A percentile compares a stretch with the other conserved stretches of the same genome.
phyloP scores from a whole-genome alignment of 495 filamentous ascomycete genomes.

The Lichenothelia convexa region DNA sequence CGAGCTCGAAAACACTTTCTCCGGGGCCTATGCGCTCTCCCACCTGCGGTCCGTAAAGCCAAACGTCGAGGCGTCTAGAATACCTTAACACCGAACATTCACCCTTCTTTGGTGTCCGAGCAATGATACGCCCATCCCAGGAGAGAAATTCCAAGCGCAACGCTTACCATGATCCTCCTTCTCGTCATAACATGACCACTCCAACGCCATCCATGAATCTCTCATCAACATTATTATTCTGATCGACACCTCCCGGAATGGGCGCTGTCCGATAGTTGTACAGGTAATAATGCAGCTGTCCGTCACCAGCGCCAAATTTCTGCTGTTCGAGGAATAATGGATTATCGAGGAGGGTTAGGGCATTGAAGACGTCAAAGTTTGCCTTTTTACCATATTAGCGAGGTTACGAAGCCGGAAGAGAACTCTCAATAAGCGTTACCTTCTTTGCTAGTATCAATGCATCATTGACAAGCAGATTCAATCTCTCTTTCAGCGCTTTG shows the following conservation, averaged over 20 bases:
- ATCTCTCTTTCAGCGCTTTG: conserved; percentile 41
- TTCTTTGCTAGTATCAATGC: conserved; percentile 74
- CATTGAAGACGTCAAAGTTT: conserved; percentile 93
- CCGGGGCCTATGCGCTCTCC: no score
- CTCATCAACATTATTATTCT: conserved; percentile 49
- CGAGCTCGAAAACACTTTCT: no score
- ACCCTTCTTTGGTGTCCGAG: no score
- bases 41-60: no score
- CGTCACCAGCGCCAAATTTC: conserved; percentile 86
- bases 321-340: conserved; percentile 78
- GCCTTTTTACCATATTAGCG: conserved; percentile 24
- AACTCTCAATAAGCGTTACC: conserved; percentile 19
- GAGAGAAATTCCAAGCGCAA: no score
- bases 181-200: conserved; percentile 67
- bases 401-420: not conserved
- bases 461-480: conserved; percentile 66
- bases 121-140: no score
- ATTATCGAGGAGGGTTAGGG: conserved; percentile 83
- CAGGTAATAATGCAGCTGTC: conserved; percentile 85
- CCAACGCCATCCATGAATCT: conserved; percentile 70
- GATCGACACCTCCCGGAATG: conserved; percentile 65
- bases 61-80: no score
- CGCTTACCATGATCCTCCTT: no score
- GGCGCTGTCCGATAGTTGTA: conserved; percentile 85
- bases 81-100: no score